Evolutionary conservation across 345 rosid species (phyloP), one percentile per base, ranked within the genome.

Genomic region (Hirschfeldia incana): DNA sequence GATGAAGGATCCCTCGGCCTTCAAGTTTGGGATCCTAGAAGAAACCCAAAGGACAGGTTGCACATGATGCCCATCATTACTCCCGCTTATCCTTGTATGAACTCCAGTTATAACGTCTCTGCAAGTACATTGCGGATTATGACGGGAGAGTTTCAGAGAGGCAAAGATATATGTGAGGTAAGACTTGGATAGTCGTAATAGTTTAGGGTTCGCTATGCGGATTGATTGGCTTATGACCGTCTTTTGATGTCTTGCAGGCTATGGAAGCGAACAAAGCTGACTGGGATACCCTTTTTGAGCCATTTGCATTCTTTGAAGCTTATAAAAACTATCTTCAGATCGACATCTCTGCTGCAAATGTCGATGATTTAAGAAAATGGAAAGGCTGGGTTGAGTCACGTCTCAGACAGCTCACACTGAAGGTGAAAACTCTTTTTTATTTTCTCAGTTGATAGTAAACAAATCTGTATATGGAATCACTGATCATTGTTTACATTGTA

Each of bases 321-420:
- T 93, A 95, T 83, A 95, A 86, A 84, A 79, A 95, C 82, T 95
- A 95, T 83, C 90, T 95, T 49, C 97, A 86, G 86, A 92, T 95
- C 33, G 93, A 93, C 46, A 87, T 93, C 32, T 59, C 82, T 80
- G 96, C 99, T n/a, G 96, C 85, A 84, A 90, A 91, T 84, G 94
- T 77, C 33, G 93, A 93, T 81, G 96, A 93, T 80, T 83, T 92
- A 63, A 89, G 97, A 69, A 86, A 88, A 36, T 95, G 99, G 98
- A 90, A 95, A 89, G 99, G 99, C 16, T 93, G 99, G 98, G 98
- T 94, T 75, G 93, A 92, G 86, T 94, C 98, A 74, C 98, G 98
- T 49, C 94, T 94, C 59, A 93, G 98, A 67, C 94, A 88, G 70
- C 99, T 95, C 65, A 95, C 92, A 55, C 82, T 93, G 85, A 93